A percentile compares a stretch with the other conserved stretches of the same genome.
These are phyloP conservation scores for Athelia psychrophila DNA, from an alignment of 1,284 basidiomycete genomes.

Conservation along the genomic window DNA sequence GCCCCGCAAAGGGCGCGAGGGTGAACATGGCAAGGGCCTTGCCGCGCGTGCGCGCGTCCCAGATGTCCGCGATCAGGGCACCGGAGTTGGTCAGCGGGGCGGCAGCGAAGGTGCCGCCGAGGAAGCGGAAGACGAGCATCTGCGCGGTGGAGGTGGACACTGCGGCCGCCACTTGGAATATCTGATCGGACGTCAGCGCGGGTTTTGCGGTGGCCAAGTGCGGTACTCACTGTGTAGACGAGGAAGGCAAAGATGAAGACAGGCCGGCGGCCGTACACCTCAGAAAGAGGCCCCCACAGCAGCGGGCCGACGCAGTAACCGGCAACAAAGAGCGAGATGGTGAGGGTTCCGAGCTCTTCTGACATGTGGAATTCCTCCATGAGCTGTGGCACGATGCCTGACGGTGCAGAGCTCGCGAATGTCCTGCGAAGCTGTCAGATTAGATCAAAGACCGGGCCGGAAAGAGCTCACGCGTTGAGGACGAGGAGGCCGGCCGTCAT, in stretches of 20 bases:
- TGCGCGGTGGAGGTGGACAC: conserved; percentile 57
- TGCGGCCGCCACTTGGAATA: conserved; percentile 62
- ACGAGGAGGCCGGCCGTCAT: conserved; percentile 57
- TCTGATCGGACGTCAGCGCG: conserved; percentile 18
- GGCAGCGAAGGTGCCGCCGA: conserved; percentile 60
- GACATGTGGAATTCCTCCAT: conserved; percentile 52
- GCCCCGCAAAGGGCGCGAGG: conserved; percentile 29
- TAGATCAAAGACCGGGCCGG: conserved; percentile 1
- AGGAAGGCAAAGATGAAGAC: conserved; percentile 69
- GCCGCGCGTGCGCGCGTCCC: conserved; percentile 68
- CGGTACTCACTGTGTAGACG: conserved; percentile 50
- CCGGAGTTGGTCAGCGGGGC: conserved; percentile 48
- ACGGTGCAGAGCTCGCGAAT: conserved; percentile 60
- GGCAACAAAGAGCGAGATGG: conserved; percentile 52
- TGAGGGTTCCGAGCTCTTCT: conserved; percentile 47
- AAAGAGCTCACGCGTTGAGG: conserved; percentile 52
- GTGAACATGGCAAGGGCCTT: conserved; percentile 70
- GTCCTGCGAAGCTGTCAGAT: conserved; percentile 31
- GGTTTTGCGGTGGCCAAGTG: neutral
- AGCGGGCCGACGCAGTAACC: conserved; percentile 63
- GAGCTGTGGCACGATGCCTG: conserved; percentile 45
- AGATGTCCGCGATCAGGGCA: conserved; percentile 58
- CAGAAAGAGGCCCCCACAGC: conserved; percentile 57
- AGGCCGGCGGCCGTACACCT: conserved; percentile 55
- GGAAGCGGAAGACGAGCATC: conserved; percentile 66